Percentiles rank a stretch among this genome's conserved stretches.
Conservation (phyloP, 139 green algal species). For the Auxenochlorella protothecoides region DNA sequence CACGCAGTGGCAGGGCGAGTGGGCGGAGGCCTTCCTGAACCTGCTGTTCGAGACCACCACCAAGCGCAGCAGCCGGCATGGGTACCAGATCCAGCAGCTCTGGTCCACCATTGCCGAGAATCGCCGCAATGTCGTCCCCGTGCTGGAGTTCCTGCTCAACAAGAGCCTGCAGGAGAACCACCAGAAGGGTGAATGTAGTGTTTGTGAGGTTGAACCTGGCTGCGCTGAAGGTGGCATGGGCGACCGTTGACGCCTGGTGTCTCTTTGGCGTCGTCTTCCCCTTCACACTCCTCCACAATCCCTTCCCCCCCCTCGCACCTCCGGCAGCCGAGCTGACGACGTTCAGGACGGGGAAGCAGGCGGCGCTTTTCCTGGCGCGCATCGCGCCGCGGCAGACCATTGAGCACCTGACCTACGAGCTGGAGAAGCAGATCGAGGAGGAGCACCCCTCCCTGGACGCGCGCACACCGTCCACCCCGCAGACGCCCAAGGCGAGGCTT, state of each 20-base stretch:
- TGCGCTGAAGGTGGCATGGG: no score
- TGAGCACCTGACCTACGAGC: slow-evolving; percentile 72
- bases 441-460: not conserved
- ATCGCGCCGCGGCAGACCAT: slow-evolving; percentile 67
- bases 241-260: no score
- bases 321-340: no score
- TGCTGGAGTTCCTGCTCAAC: slow-evolving; percentile 73
- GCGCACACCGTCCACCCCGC: no score
- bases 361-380: slow-evolving; percentile 73
- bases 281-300: no score
- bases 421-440: slow-evolving; percentile 29
- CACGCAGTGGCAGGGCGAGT: slow-evolving; percentile 58
- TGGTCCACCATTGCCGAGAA: slow-evolving; percentile 71
- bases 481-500: no score
- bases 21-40: slow-evolving; percentile 32
- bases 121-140: slow-evolving; percentile 71
- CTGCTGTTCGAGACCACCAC: slow-evolving; percentile 15
- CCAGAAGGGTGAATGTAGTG: no score
- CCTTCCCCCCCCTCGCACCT: no score
- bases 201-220: no score
- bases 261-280: no score
- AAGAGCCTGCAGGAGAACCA: slow-evolving; percentile 40
- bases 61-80: not conserved
- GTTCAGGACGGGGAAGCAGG: slow-evolving; percentile 36
- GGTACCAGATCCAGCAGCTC: slow-evolving; percentile 48